A percentile compares a stretch with the other conserved stretches of the same genome.
phyloP scores from a whole-genome alignment of 225 moss, liverwort and hornwort genomes.

The Takakia lepidozioides region DNA sequence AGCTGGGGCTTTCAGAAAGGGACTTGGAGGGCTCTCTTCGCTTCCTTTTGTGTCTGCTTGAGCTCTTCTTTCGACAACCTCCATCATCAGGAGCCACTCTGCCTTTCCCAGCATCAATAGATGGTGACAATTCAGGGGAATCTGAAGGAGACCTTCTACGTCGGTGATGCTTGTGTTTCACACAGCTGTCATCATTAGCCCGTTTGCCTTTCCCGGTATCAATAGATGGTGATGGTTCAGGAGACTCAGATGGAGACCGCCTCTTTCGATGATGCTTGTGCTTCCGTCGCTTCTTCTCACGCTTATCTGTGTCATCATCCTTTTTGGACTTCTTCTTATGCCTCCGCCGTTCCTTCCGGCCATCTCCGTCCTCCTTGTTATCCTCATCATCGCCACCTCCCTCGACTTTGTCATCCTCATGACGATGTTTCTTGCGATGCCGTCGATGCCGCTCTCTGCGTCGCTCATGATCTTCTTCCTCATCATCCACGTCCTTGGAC shows the following conservation, averaged over 20 bases:
- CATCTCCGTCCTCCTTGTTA: slow-evolving; percentile 47
- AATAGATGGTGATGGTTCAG: slow-evolving; percentile 27
- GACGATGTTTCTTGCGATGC: slow-evolving; percentile 27
- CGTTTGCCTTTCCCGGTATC: slow-evolving; percentile 26
- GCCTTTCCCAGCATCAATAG: slow-evolving; percentile 32
- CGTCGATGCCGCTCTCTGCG: slow-evolving; percentile 33
- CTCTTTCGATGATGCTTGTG: slow-evolving; percentile 44
- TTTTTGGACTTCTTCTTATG: slow-evolving; percentile 63
- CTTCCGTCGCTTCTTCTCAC: slow-evolving; percentile 67
- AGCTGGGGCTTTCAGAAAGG: slow-evolving; percentile 64
- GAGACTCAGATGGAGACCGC: slow-evolving; percentile 31
- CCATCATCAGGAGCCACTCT: slow-evolving; percentile 38
- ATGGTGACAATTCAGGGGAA: slow-evolving; percentile 33
- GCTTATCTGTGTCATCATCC: slow-evolving; percentile 71
- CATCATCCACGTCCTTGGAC: slow-evolving; percentile 23
- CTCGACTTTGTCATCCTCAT: slow-evolving; percentile 30
- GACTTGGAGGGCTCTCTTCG: slow-evolving; percentile 63
- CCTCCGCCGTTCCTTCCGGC: slow-evolving; percentile 62
- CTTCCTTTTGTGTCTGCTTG: slow-evolving; percentile 68
- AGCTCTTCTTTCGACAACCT: slow-evolving; percentile 38
- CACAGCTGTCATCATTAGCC: slow-evolving; percentile 12
- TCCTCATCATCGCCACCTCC: slow-evolving; percentile 50
- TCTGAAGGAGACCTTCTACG: slow-evolving; percentile 38
- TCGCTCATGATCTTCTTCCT: slow-evolving; percentile 34
- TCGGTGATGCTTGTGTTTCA: slow-evolving; percentile 57